Percentiles rank a stretch among this genome's conserved stretches.
Evolutionary conservation across 2,329 filamentous ascomycete genomes (phyloP).

Genomic region (Fonsecaea erecta): DNA sequence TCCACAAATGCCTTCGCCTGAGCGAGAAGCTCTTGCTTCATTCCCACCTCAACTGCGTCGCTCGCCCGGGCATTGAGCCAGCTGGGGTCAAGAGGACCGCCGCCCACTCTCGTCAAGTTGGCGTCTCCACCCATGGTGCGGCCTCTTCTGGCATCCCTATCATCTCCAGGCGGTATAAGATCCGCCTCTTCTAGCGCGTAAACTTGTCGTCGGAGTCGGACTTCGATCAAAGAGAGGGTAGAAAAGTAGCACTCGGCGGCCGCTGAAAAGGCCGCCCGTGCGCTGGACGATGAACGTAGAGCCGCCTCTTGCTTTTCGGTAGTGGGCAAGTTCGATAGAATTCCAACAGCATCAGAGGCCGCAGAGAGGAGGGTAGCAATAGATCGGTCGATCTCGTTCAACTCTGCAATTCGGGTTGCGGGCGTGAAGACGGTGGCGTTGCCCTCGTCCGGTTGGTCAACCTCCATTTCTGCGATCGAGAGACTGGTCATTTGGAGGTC

Average conservation of each 20-base stretch:
- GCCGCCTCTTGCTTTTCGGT: slow-evolving; percentile 17
- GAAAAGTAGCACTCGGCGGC: slow-evolving; percentile 67
- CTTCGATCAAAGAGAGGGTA: slow-evolving; percentile 74
- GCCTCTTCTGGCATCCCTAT: slow-evolving; percentile 34
- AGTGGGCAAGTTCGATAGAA: slow-evolving; percentile 58
- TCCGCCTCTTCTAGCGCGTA: slow-evolving; percentile 80
- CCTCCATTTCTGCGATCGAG: slow-evolving; percentile 22
- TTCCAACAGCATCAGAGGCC: slow-evolving; percentile 66
- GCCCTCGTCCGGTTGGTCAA: slow-evolving; percentile 7
- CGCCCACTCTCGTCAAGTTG: slow-evolving; percentile 50
- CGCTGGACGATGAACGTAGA: slow-evolving; percentile 20
- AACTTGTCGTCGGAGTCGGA: slow-evolving; percentile 74
- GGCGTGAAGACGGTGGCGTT: slow-evolving; percentile 44
- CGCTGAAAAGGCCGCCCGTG: slow-evolving; percentile 53
- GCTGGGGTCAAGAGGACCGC: slow-evolving; percentile 73
- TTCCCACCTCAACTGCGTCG: slow-evolving; percentile 78
- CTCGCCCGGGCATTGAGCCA: slow-evolving; percentile 82
- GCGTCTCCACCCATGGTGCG: slow-evolving; percentile 35
- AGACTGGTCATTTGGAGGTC: neutral
- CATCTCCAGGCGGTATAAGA: slow-evolving; percentile 60
- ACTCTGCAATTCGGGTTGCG: slow-evolving; percentile 77
- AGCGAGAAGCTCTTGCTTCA: slow-evolving; percentile 80
- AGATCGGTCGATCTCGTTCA: slow-evolving; percentile 71
- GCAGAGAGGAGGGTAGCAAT: slow-evolving; percentile 58
- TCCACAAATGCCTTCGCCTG: slow-evolving; percentile 63